Evolutionary conservation across 306 rosid genomes (phyloP).

Genomic region (Medicago ruthenica): DNA sequence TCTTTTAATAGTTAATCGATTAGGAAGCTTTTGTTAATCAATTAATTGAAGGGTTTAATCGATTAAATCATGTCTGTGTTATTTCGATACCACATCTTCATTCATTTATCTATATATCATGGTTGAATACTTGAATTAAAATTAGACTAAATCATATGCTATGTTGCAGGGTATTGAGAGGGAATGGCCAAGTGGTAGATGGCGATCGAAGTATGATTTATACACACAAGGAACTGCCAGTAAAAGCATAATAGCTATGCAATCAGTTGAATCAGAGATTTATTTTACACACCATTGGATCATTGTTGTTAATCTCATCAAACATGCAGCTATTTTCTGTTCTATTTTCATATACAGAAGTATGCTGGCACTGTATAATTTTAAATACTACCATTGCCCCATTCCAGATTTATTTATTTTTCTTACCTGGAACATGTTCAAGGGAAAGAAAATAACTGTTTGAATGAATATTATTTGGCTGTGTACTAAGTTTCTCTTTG

Average conservation of each 20-base stretch:
- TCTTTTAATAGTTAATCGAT: no score
- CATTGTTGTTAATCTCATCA: constrained; percentile 36
- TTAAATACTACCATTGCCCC: constrained; percentile 34
- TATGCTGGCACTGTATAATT: constrained; percentile 39
- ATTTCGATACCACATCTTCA: background rate
- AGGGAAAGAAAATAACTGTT: constrained; percentile 36
- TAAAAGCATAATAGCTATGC: constrained; percentile 36
- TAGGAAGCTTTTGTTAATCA: no score
- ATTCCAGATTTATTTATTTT: constrained; percentile 38
- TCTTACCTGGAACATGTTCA: constrained; percentile 45
- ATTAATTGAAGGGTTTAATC: no score
- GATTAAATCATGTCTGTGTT: no score
- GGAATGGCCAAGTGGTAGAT: constrained; percentile 74
- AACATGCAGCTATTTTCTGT: constrained; percentile 37
- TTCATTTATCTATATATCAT: background rate
- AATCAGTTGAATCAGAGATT: constrained; percentile 14
- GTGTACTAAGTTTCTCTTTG: background rate
- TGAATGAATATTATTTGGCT: constrained; percentile 16
- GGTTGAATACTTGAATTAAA: background rate
- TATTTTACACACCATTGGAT: constrained; percentile 28
- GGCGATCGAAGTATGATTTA: constrained; percentile 68
- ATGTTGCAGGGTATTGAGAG: constrained; percentile 84
- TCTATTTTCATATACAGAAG: constrained; percentile 38
- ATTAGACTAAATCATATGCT: constrained; percentile 10
- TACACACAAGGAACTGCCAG: constrained; percentile 63